Conservation (phyloP, 352 stramenopile species). For the Pythium rhizo-oryzae region DNA sequence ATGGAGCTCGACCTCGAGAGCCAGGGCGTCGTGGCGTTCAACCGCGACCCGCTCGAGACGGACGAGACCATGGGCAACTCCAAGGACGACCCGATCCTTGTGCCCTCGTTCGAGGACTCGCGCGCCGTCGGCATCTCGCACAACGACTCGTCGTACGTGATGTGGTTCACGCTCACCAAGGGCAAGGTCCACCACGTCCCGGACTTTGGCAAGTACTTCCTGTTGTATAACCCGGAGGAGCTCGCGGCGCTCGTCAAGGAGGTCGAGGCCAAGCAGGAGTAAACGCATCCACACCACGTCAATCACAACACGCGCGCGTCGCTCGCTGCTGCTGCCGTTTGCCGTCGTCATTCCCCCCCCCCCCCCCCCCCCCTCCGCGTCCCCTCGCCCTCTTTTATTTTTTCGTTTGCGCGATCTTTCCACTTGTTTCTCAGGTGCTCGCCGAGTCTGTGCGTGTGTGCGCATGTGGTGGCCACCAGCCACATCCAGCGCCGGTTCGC, state of each 20-base stretch:
- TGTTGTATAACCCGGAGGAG: conserved; percentile 90
- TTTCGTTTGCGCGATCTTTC: too few species aligned
- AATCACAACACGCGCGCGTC: too few species aligned
- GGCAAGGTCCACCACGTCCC: conserved; percentile 89
- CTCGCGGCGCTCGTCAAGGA: conserved; percentile 83
- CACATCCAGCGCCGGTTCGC: too few species aligned
- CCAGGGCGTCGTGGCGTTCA: conserved; percentile 71
- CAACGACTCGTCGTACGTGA: conserved; percentile 89
- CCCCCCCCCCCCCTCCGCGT: too few species aligned
- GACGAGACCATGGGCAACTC: conserved; percentile 89
- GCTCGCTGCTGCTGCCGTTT: too few species aligned
- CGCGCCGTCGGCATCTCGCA: conserved; percentile 83
- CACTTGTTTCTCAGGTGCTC: too few species aligned
- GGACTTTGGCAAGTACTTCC: conserved; percentile 90
- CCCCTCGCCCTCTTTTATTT: too few species aligned
- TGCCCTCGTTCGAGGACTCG: conserved; percentile 77
- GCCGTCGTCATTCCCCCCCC: too few species aligned
- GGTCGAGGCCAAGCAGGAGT: conserved; percentile 81
- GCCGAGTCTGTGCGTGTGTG: too few species aligned
- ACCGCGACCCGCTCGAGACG: conserved; percentile 85
- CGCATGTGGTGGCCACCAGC: too few species aligned
- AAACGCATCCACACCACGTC: conserved; percentile 23
- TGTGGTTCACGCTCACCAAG: conserved; percentile 88
- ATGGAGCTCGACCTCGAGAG: conserved; percentile 74
- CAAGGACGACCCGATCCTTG: conserved; percentile 88